A percentile compares a stretch with the other conserved stretches of the same genome.
These are phyloP conservation scores for Xylaria telfairii DNA, from an alignment of 495 filamentous ascomycete genomes.

Conservation along the genomic window DNA sequence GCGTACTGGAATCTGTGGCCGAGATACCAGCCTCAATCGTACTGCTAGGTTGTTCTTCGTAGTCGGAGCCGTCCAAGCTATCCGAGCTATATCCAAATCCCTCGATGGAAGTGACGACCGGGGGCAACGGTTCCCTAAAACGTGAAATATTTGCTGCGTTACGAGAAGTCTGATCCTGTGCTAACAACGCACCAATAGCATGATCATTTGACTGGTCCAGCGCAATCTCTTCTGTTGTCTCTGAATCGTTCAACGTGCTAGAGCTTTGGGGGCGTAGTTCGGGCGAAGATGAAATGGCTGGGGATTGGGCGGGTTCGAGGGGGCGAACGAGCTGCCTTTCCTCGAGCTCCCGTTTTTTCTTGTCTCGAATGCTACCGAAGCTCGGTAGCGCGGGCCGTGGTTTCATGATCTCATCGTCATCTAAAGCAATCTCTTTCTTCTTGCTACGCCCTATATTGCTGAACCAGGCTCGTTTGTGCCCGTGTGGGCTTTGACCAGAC, in stretches of 20 bases:
- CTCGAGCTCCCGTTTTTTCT: constrained; percentile 46
- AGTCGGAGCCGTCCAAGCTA: constrained; percentile 37
- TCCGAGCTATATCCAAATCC: constrained; percentile 63
- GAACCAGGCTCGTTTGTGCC: constrained; percentile 59
- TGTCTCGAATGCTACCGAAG: constrained; percentile 79
- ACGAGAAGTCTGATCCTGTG: constrained; percentile 55
- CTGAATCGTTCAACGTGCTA: constrained; percentile 28
- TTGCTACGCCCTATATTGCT: constrained; percentile 58
- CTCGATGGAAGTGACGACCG: constrained; percentile 70
- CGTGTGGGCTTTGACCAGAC: constrained; percentile 56
- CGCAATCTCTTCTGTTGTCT: constrained; percentile 33
- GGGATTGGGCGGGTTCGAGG: constrained; percentile 39
- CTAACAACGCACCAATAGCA: constrained; percentile 64
- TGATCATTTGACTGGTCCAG: constrained; percentile 67
- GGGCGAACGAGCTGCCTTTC: constrained; percentile 62
- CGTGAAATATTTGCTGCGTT: constrained; percentile 53
- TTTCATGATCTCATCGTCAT: constrained; percentile 74
- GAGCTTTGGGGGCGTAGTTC: constrained; percentile 33
- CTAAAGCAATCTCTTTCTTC: constrained; percentile 51
- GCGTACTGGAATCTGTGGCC: background rate
- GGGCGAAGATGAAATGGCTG: constrained; percentile 30
- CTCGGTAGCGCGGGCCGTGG: constrained; percentile 79
- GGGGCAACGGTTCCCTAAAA: constrained; percentile 65
- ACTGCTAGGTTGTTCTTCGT: constrained; percentile 28
- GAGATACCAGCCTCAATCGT: background rate